A percentile compares a stretch with the other conserved stretches of the same genome.
These are phyloP conservation scores for Paraglomus brasilianum DNA, from an alignment of 192 early-diverging fungal genomes.

Conservation along the genomic window DNA sequence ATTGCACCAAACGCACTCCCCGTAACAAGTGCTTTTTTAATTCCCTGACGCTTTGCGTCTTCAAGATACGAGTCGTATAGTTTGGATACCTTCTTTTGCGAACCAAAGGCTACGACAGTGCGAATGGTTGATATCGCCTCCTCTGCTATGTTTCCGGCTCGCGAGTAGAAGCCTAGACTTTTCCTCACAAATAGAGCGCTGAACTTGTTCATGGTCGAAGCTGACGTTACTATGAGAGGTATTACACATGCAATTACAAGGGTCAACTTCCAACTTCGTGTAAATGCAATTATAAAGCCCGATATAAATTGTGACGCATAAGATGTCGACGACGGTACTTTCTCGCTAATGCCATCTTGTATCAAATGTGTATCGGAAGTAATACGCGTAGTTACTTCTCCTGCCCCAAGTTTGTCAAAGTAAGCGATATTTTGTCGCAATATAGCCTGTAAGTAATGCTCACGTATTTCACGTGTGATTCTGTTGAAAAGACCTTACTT, in stretches of 20 bases:
- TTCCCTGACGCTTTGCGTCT: constrained; percentile 42
- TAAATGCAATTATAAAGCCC: constrained; percentile 63
- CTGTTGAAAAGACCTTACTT: not conserved
- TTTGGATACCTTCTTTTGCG: constrained; percentile 49
- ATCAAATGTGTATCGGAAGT: constrained; percentile 84
- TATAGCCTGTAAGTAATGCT: constrained; percentile 72
- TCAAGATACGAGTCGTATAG: constrained; percentile 45
- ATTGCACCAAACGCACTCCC: constrained; percentile 42
- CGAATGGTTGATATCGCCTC: constrained; percentile 84
- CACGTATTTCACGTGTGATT: constrained; percentile 64
- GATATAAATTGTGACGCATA: constrained; percentile 58
- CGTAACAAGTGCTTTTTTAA: constrained; percentile 44
- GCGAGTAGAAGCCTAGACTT: constrained; percentile 64
- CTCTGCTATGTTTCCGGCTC: constrained; percentile 67
- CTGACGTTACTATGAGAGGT: constrained; percentile 67
- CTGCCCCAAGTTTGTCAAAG: constrained; percentile 79
- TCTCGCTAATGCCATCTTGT: constrained; percentile 88
- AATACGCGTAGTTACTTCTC: constrained; percentile 81
- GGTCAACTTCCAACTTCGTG: constrained; percentile 58
- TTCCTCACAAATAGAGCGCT: constrained; percentile 44
- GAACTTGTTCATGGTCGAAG: constrained; percentile 60
- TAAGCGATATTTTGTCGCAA: constrained; percentile 87
- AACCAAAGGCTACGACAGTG: constrained; percentile 78
- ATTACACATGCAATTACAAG: constrained; percentile 64
- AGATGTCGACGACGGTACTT: constrained; percentile 56